Conservation (phyloP, 2,329 filamentous ascomycete species). For the Colletotrichum spinosum region DNA sequence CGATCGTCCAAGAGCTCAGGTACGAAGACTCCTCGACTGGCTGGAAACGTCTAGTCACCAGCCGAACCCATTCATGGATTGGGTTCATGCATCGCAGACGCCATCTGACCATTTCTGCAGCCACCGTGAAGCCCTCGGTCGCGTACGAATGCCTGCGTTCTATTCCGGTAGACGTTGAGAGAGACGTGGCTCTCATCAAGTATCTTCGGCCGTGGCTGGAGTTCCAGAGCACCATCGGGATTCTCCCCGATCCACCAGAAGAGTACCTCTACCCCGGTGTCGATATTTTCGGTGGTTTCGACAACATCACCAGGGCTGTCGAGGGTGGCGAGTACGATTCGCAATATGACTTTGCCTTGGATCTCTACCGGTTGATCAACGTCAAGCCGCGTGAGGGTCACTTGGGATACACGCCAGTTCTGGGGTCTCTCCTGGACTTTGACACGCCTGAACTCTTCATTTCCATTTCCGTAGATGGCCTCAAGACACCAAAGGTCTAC, state of each 20-base stretch:
- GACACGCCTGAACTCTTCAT: constrained; percentile 31
- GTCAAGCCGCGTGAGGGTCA: constrained; percentile 37
- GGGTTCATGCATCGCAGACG: too few relatives aligned
- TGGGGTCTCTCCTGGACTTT: constrained; percentile 30
- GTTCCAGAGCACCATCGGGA: constrained; percentile 40
- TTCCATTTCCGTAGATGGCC: constrained; percentile 38
- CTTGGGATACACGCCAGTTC: constrained; percentile 28
- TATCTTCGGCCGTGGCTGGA: constrained; percentile 38
- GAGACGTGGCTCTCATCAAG: constrained; percentile 33
- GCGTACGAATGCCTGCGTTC: constrained; percentile 39
- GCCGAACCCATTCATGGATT: too few relatives aligned
- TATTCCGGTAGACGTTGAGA: constrained; percentile 34
- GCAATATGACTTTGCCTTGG: constrained; percentile 38
- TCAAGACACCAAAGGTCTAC: constrained; percentile 33
- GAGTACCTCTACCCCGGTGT: constrained; percentile 40
- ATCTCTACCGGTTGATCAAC: constrained; percentile 38
- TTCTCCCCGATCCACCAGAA: constrained; percentile 37
- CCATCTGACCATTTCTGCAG: background rate
- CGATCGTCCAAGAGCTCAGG: background rate
- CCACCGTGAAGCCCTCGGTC: constrained; percentile 34
- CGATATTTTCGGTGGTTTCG: constrained; percentile 39
- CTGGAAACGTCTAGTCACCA: background rate
- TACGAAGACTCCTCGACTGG: background rate
- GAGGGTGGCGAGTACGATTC: constrained; percentile 31
- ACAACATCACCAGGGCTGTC: constrained; percentile 37